phyloP scores from a whole-genome alignment of 2,329 filamentous ascomycete species.

The Nigrospora osmanthi region DNA sequence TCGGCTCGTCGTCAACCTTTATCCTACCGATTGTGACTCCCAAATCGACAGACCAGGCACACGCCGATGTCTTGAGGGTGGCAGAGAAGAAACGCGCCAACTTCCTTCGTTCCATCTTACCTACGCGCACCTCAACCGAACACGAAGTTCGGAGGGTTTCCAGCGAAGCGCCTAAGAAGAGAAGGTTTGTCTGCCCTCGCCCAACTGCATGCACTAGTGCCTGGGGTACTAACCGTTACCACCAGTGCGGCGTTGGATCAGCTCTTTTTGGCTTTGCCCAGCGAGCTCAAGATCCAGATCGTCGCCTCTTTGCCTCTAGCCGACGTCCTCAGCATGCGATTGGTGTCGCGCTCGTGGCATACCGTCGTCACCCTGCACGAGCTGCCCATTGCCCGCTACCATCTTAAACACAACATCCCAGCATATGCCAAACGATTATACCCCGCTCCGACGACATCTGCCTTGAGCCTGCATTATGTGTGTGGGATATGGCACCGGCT shows the following conservation, averaged over 20 bases:
- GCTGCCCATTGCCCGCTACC: conserved; percentile 51
- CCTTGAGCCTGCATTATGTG: conserved; percentile 51
- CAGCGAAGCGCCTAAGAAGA: conserved; percentile 14
- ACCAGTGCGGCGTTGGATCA: conserved; percentile 41
- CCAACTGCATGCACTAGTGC: neutral
- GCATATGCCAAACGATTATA: conserved; percentile 54
- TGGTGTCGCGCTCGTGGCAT: conserved; percentile 52
- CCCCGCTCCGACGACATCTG: conserved; percentile 37
- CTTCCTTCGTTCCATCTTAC: conserved; percentile 21
- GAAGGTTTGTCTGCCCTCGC: conserved; percentile 11
- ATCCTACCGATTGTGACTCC: conserved; percentile 36
- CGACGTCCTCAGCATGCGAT: conserved; percentile 51
- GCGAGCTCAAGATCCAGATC: conserved; percentile 56
- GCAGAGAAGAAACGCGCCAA: conserved; percentile 19
- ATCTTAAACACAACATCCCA: conserved; percentile 51
- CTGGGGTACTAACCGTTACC: neutral
- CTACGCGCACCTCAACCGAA: conserved; percentile 20
- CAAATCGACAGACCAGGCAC: conserved; percentile 23
- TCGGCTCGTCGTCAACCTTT: conserved; percentile 31
- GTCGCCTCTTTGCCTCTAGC: conserved; percentile 52
- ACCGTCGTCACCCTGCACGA: conserved; percentile 53
- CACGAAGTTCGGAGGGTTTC: conserved; percentile 18
- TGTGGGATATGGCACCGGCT: conserved; percentile 60
- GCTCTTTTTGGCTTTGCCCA: conserved; percentile 50
- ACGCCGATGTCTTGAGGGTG: conserved; percentile 19